Evolutionary conservation across 164 flowering plant genomes (phyloP).

Genomic region (Taxillus chinensis): DNA sequence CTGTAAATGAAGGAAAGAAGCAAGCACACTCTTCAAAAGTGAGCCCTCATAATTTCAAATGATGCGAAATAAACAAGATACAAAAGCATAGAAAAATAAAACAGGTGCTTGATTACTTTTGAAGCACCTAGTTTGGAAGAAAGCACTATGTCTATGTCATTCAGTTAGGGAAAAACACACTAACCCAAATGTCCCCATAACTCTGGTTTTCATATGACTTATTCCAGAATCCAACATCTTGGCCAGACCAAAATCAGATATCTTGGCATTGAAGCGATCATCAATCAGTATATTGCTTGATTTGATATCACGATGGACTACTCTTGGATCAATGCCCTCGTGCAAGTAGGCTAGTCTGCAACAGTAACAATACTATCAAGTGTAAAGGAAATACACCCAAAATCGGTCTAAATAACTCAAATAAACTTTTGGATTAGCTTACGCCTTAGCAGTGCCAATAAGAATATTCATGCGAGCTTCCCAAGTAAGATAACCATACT

Average conservation of each 20-base stretch:
- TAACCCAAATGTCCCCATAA: constrained; percentile 97
- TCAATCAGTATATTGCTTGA: constrained; percentile 86
- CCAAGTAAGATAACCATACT: constrained; percentile 81
- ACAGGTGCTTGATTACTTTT: not conserved
- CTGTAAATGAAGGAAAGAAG: constrained; percentile 21
- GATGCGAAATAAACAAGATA: not conserved
- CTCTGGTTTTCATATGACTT: constrained; percentile 82
- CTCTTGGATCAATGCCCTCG: constrained; percentile 89
- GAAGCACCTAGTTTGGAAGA: not conserved
- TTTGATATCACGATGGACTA: constrained; percentile 84
- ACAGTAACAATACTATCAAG: constrained; percentile 2
- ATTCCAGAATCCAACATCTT: constrained; percentile 81
- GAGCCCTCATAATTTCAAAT: not conserved
- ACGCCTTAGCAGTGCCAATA: constrained; percentile 91
- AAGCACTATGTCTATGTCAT: not conserved
- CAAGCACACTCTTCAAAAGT: not conserved
- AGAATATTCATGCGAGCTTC: constrained; percentile 80
- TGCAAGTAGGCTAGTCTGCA: constrained; percentile 84
- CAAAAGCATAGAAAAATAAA: not conserved
- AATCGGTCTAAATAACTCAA: not conserved
- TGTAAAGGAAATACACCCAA: constrained; percentile 1
- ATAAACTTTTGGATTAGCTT: constrained; percentile 15
- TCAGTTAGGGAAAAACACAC: not conserved
- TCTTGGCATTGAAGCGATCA: constrained; percentile 72
- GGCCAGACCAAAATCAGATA: constrained; percentile 91